Base-by-base conservation (phyloP, 768 basidiomycete species). In the Lentinula edodes region DNA sequence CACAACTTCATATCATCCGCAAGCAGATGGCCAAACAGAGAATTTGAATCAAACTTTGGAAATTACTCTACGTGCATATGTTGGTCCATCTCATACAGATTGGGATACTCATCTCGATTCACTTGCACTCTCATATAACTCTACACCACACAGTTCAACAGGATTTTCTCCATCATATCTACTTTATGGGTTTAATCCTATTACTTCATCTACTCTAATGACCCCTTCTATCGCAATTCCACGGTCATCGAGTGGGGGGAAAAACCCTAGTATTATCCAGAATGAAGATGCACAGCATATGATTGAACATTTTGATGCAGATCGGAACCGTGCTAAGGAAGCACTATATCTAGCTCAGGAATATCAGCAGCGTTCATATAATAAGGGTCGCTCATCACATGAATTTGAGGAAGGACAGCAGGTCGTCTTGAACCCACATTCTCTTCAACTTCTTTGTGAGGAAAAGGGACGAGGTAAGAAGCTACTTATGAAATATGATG, bases 1-100 rank as follows among this genome's bases (percentile, higher is more conserved):
- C 1, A 70, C 71, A 50, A 72, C 71, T 1, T 41, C 69, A 5
- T 68, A 71, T 61, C 72, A 74, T 59, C 72, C 71, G 1, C 68
- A 73, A 67, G 68, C 73, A 3, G 74, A 78, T 62, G 77, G 74
- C 1, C 77, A 75, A 63, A 75, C 70, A 0, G 73, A 78, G 63
- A 62, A 70, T 0, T 23, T 73, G 15, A 76, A 76, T 64, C 74
- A 74, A 57, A 61, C 50, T 0, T 45, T 78, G 0, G 74, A 76
- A 65, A 71, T 69, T 6, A 60, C 66, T 3, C 41, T 76, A 10
- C 62, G 72, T 12, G 69, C 71, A 2, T 75, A 74, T 60, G 63
- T 74, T 3, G 68, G 62, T 16, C 65, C 66, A 5, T 36, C 46
- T 3, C 46, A 64, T 4, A 54, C 68, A 39, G 65, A 73, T 54